These are phyloP conservation scores for Termitomyces sp. DNA, from an alignment of 768 basidiomycete genomes.

Conservation along the genomic window DNA sequence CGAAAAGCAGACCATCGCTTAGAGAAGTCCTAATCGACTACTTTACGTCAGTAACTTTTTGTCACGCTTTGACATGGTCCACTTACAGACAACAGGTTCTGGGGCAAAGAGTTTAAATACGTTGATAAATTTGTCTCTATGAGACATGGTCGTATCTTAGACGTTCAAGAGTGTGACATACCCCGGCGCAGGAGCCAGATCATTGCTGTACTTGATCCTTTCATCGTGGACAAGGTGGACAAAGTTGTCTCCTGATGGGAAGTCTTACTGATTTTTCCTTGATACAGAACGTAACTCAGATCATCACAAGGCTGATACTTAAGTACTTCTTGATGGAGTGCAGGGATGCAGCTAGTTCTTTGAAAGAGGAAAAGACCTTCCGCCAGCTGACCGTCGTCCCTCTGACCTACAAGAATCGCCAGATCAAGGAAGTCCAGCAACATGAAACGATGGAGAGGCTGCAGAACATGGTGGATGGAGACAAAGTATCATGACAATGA, in stretches of 20 bases:
- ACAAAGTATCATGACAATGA: too few species aligned
- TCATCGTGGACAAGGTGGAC: constrained; percentile 5
- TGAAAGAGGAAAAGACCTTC: background rate
- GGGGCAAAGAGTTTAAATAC: constrained; percentile 37
- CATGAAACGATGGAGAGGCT: too few species aligned
- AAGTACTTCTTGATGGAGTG: constrained; percentile 1
- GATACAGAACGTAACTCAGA: constrained; percentile 4
- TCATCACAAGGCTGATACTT: background rate
- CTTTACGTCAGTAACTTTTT: constrained; percentile 34
- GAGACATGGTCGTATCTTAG: constrained; percentile 2
- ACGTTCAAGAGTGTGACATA: background rate
- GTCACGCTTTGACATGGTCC: background rate
- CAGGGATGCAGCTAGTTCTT: background rate
- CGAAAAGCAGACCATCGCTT: constrained; percentile 13
- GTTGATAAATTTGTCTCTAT: background rate
- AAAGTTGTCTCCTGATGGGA: background rate
- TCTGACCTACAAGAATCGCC: too few species aligned
- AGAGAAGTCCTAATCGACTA: constrained; percentile 31
- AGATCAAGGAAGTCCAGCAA: too few species aligned
- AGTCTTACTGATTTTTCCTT: background rate
- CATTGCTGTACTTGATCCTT: constrained; percentile 11
- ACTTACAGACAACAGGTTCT: constrained; percentile 34
- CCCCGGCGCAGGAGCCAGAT: background rate
- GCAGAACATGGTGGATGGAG: too few species aligned
- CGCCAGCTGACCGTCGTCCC: background rate